phyloP scores from a whole-genome alignment of 345 rosid genomes.

The Eucalyptus coolabah region DNA sequence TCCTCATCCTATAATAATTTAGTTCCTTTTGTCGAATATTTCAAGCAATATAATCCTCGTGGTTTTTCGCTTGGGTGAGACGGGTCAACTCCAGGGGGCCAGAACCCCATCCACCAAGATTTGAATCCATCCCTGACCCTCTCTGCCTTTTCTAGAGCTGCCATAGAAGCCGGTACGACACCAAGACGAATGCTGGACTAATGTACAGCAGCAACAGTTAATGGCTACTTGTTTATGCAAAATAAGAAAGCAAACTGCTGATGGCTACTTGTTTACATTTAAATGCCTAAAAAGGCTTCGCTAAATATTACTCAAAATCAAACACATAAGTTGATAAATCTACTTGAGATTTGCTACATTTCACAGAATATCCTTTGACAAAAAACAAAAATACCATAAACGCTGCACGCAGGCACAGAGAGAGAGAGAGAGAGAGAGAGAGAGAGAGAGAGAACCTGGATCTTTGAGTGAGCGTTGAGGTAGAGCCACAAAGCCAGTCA shows the following conservation, averaged over 20 bases:
- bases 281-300: not conserved
- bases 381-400: not conserved
- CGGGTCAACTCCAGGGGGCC: not conserved
- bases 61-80: not conserved
- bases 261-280: not conserved
- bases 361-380: not conserved
- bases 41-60: not conserved
- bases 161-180: not conserved
- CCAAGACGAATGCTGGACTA: not conserved
- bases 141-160: not conserved
- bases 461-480: not conserved
- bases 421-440: not conserved
- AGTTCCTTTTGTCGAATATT: not conserved
- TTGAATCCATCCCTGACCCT: not conserved
- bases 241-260: not conserved
- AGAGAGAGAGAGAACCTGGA: not conserved
- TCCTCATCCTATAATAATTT: not conserved
- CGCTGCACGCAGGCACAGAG: not conserved
- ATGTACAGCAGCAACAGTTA: not conserved
- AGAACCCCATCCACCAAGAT: not conserved
- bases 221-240: not conserved
- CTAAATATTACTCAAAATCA: not conserved
- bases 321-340: not conserved
- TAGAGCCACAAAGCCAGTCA: not conserved
- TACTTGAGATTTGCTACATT: not conserved